Evolutionary conservation across 352 stramenopile species (phyloP).

Genomic region (Pythium monospermum): DNA sequence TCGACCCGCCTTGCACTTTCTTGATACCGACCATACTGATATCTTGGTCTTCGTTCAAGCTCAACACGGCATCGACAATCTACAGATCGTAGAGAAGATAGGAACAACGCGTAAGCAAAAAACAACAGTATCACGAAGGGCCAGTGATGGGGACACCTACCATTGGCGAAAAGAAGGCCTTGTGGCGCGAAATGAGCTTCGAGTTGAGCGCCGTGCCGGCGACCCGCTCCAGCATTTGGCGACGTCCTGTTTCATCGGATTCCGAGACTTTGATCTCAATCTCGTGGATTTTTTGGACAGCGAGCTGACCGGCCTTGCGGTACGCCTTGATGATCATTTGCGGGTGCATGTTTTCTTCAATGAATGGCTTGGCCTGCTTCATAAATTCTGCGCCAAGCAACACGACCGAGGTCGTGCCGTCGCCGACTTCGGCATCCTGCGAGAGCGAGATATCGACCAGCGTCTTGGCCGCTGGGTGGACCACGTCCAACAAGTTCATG

Average conservation of each 20-base stretch:
- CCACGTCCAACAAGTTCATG: conserved; percentile 98
- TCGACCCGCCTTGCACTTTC: conserved; percentile 96
- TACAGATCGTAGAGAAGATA: conserved; percentile 17
- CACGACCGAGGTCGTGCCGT: conserved; percentile 97
- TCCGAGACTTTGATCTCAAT: conserved; percentile 83
- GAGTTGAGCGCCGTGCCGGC: conserved; percentile 97
- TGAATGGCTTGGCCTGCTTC: conserved; percentile 95
- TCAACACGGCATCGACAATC: conserved; percentile 94
- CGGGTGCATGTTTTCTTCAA: conserved; percentile 97
- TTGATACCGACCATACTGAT: conserved; percentile 96
- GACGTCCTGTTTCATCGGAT: conserved; percentile 66
- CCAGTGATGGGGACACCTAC: conserved; percentile 35
- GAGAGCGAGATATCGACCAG: conserved; percentile 97
- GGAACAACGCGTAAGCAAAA: too few relatives aligned
- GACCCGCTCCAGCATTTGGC: conserved; percentile 89
- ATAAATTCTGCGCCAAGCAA: conserved; percentile 97
- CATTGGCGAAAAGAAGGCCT: conserved; percentile 98
- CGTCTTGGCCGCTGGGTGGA: conserved; percentile 97
- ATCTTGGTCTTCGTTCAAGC: conserved; percentile 86
- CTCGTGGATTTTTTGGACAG: conserved; percentile 81
- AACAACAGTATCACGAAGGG: too few relatives aligned
- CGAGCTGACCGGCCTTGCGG: conserved; percentile 77
- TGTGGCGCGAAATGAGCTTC: conserved; percentile 97
- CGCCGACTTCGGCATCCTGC: conserved; percentile 86
- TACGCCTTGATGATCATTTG: conserved; percentile 89